Evolutionary conservation across 2,329 filamentous ascomycete species (phyloP).

Genomic region (Trichophyton schoenleinii): DNA sequence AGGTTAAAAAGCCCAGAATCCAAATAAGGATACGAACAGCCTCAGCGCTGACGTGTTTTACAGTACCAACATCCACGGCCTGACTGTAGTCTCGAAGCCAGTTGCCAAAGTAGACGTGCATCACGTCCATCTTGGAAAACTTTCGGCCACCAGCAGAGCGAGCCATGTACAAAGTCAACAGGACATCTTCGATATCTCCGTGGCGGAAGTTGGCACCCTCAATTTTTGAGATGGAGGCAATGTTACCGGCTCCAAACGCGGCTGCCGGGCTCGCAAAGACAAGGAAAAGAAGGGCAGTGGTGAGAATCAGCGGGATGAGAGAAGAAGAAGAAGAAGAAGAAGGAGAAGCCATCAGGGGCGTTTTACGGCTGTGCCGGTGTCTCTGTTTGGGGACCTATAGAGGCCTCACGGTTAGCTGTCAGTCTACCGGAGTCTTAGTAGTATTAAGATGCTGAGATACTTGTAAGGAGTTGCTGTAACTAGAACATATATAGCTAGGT

Average conservation of each 20-base stretch:
- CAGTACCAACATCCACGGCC: conserved; percentile 81
- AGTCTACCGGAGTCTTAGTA: not conserved
- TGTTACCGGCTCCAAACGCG: conserved; percentile 82
- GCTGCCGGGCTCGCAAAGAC: conserved; percentile 54
- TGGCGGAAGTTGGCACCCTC: conserved; percentile 82
- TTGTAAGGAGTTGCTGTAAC: too few species aligned
- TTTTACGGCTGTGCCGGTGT: not conserved
- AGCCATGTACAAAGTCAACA: conserved; percentile 59
- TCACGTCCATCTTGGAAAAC: conserved; percentile 76
- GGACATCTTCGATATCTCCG: conserved; percentile 85
- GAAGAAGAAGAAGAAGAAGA: conserved; percentile 9
- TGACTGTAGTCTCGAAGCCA: conserved; percentile 92
- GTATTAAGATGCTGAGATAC: not conserved
- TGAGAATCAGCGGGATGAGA: conserved; percentile 24
- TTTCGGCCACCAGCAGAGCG: conserved; percentile 58
- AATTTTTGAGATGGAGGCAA: conserved; percentile 65
- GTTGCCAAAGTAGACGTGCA: conserved; percentile 90
- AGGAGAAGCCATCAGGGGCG: not conserved
- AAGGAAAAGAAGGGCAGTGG: conserved; percentile 45
- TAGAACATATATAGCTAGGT: not conserved
- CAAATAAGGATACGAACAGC: conserved; percentile 82
- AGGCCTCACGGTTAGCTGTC: not conserved
- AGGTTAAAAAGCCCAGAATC: conserved; percentile 79
- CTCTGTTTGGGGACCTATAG: not conserved
- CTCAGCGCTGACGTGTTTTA: conserved; percentile 81